phyloP scores from a whole-genome alignment of 2,329 filamentous ascomycete genomes.

The Zymoseptoria pseudotritici region DNA sequence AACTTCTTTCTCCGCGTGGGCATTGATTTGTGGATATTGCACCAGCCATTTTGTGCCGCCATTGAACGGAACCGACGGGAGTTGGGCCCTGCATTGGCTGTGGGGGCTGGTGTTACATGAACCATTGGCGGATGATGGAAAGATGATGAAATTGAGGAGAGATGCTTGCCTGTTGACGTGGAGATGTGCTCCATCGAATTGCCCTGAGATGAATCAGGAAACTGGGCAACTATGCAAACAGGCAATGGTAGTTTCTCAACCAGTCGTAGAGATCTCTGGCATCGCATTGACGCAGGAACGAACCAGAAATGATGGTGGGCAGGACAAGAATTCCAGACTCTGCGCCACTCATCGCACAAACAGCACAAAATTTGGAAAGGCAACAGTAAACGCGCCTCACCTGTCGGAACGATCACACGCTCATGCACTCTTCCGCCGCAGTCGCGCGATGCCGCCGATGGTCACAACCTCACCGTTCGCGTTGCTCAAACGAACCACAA shows the following conservation, averaged over 20 bases:
- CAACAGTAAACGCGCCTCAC: background rate
- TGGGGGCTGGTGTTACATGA: background rate
- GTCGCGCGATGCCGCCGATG: background rate
- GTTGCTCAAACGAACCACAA: background rate
- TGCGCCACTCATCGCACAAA: background rate
- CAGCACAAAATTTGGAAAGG: background rate
- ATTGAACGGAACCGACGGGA: background rate
- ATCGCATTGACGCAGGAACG: background rate
- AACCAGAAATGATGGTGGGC: background rate
- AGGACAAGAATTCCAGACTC: background rate
- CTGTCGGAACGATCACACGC: background rate
- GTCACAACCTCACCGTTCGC: background rate
- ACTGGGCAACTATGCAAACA: too few relatives aligned
- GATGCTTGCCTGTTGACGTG: background rate
- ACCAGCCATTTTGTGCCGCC: background rate
- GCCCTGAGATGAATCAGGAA: too few relatives aligned
- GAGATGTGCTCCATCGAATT: too few relatives aligned
- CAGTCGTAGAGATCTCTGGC: background rate
- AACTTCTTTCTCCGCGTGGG: background rate
- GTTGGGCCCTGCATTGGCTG: background rate
- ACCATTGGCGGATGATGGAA: background rate
- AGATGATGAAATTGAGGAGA: background rate
- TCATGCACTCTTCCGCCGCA: background rate
- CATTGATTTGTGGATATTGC: background rate
- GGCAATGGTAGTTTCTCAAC: too few relatives aligned